phyloP scores from a whole-genome alignment of 2,329 filamentous ascomycete genomes.

The Malbranchea zuffiana region DNA sequence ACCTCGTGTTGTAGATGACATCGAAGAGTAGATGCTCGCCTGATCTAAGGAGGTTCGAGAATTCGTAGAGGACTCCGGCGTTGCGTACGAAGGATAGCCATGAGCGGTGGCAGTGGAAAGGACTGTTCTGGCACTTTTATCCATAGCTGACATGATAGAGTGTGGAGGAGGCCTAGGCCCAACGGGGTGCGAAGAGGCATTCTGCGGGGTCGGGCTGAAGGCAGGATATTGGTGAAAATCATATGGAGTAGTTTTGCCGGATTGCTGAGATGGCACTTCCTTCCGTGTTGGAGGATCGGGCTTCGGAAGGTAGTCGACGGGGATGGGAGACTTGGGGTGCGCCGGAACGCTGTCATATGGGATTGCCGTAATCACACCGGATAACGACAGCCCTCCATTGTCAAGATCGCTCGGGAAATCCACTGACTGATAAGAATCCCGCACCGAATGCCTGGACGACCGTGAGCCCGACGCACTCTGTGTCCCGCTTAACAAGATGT shows the following conservation, averaged over 20 bases:
- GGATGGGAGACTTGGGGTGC: constrained; percentile 58
- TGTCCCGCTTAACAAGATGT: constrained; percentile 42
- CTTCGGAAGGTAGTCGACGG: constrained; percentile 62
- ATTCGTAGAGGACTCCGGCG: constrained; percentile 41
- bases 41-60: constrained; percentile 53
- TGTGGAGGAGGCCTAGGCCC: constrained; percentile 51
- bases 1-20: constrained; percentile 48
- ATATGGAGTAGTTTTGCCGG: constrained; percentile 59
- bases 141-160: constrained; percentile 46
- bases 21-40: constrained; percentile 51
- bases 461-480: constrained; percentile 53
- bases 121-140: no score
- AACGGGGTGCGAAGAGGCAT: constrained; percentile 46
- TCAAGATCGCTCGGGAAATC: constrained; percentile 56
- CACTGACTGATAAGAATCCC: constrained; percentile 60
- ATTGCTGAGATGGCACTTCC: constrained; percentile 69
- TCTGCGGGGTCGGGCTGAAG: constrained; percentile 44
- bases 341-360: constrained; percentile 63
- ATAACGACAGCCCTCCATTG: constrained; percentile 54
- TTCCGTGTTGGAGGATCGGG: constrained; percentile 50
- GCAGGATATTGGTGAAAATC: constrained; percentile 88
- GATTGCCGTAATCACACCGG: constrained; percentile 77
- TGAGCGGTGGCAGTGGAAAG: constrained; percentile 63
- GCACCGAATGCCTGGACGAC: constrained; percentile 60
- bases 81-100: constrained; percentile 50